phyloP scores from a whole-genome alignment of 306 rosid species.

The apple (Malus domestica) region DNA sequence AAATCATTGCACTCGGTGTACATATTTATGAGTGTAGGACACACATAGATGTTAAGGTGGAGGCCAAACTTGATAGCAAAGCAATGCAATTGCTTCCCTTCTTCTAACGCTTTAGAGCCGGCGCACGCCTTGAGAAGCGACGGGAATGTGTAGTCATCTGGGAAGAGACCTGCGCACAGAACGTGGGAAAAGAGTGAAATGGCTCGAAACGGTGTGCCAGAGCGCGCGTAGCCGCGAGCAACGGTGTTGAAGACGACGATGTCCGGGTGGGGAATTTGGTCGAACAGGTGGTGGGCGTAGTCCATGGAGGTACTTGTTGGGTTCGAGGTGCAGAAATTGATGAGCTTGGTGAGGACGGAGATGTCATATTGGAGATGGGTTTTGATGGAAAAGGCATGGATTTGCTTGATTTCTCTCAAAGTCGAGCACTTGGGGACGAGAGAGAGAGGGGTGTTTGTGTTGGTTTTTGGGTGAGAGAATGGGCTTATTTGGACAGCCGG shows the following conservation, averaged over 20 bases:
- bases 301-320: constrained; percentile 44
- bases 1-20: constrained; percentile 50
- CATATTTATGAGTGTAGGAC: constrained; percentile 68
- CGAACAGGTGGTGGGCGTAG: constrained; percentile 52
- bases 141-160: constrained; percentile 74
- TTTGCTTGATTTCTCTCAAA: constrained; percentile 57
- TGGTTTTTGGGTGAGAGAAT: constrained; percentile 34
- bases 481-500: constrained; percentile 31
- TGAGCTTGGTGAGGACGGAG: constrained; percentile 47
- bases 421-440: constrained; percentile 60
- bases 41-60: constrained; percentile 35
- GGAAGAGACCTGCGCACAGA: constrained; percentile 34
- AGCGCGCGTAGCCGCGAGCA: constrained; percentile 69
- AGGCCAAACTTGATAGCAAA: constrained; percentile 51
- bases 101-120: constrained; percentile 47
- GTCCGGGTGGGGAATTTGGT: constrained; percentile 56
- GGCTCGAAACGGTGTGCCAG: constrained; percentile 43
- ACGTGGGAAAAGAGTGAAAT: constrained; percentile 36
- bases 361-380: constrained; percentile 46
- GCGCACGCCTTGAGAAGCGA: constrained; percentile 78
- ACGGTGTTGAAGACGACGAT: constrained; percentile 55
- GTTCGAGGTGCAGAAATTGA: constrained; percentile 42
- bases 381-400: constrained; percentile 67
- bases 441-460: constrained; percentile 30
- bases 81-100: constrained; percentile 74